Base-by-base conservation (phyloP, 495 filamentous ascomycete species). In the Penicillium malachiteum region DNA sequence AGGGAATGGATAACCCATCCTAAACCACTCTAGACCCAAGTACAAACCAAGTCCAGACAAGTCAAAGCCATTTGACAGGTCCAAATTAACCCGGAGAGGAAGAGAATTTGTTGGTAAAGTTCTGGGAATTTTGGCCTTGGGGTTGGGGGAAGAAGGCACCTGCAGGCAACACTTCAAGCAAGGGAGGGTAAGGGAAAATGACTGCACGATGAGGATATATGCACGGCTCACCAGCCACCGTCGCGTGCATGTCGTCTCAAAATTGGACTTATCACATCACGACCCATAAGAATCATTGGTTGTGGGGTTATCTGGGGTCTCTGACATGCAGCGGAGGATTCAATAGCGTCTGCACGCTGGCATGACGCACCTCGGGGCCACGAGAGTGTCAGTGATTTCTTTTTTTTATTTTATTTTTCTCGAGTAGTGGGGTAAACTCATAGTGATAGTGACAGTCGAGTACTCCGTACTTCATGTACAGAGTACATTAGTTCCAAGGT, bases 291-390 rank as follows among this genome's bases (percentile, higher is more conserved):
- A 41, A 14, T 12, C 30, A 48, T 53, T 39, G 41, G 42, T 26
- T 39, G 21, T 41, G 40, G 53, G 35, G 37, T 17, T 9, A 37
- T 49, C 12, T 16, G 43, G 35, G 52, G 21, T 21, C 42, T 57
- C 50, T 64, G 61, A 64, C 61, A 60, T 61, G 57, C 60, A 56
- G 60, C 59, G 60, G 60, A 59, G 56, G 52, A 53, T 63, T 63
- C 60, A 56, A 45, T 57, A 55, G 52, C 55, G 48, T 42, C 52
- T 58, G 60, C 56, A 58, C 53, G 35, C 49, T 63, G 43, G 49
- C 49, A 63, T 57, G 45, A 54, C 54, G 45, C 48, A 49, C 40
- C 18, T 47, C 43, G 51, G 21, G 48, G 35, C 56, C 45, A 50
- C 46, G 57, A 59, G 57, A 51, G 43, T 30, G 48, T 40, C 39